These are phyloP conservation scores for Polygonum aviculare DNA, from an alignment of 148 eudicot species.

Conservation along the genomic window DNA sequence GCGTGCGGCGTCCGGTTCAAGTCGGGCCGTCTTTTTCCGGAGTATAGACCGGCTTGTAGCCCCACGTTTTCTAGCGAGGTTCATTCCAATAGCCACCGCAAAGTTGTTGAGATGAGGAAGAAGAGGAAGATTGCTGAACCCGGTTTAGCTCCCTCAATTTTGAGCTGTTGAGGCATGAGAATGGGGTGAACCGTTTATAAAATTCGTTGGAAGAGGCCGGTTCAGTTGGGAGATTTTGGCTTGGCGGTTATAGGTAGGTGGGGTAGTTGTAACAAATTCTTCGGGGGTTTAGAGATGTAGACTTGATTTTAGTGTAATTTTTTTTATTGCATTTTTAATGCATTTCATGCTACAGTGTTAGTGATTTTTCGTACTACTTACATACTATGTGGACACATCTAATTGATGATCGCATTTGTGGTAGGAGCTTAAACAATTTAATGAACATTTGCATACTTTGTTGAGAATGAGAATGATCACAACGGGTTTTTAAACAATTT, in stretches of 20 bases:
- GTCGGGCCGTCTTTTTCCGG: conserved; percentile 12
- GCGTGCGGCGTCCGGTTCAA: conserved; percentile 15
- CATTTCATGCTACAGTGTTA: background rate
- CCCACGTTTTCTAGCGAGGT: conserved; percentile 11
- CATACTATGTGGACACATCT: background rate
- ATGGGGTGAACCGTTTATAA: background rate
- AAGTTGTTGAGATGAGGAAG: conserved; percentile 8
- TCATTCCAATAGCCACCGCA: conserved; percentile 4
- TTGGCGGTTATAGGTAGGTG: background rate
- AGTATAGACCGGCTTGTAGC: conserved; percentile 13
- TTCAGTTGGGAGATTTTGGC: background rate
- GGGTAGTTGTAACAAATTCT: background rate
- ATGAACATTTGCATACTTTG: too few species aligned
- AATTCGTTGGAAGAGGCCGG: background rate
- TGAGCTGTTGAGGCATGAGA: background rate
- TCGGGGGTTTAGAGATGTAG: background rate
- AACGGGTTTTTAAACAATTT: too few species aligned
- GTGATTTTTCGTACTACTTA: background rate
- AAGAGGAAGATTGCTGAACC: background rate
- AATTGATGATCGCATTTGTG: too few species aligned
- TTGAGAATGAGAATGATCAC: too few species aligned
- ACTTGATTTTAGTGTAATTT: background rate
- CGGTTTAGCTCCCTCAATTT: background rate
- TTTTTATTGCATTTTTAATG: background rate
- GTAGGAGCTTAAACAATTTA: too few species aligned